Evolutionary conservation across 352 stramenopile species (phyloP), one percentile per base, ranked within the genome.

Genomic region (Phytopythium kandeliae): DNA sequence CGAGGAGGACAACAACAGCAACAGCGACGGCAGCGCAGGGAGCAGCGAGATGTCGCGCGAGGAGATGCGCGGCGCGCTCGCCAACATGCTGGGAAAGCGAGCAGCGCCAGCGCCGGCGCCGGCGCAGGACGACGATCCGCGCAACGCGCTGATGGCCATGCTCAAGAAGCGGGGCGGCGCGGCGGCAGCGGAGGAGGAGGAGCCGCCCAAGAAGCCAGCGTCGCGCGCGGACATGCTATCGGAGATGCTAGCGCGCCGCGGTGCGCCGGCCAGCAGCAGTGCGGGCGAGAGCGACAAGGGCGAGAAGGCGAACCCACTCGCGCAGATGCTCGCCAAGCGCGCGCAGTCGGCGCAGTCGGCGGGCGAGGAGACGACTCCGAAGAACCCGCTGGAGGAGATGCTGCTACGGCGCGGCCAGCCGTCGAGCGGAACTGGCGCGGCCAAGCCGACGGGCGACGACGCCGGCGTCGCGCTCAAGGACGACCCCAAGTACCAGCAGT

Each of bases 401-500:
- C 36, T 68, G 19, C 54, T 47, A 12, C 56, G 57, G 19, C 45
- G 19, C 58, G 66, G 57, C 16, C 35, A 36, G 25, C 30, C 44
- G 22, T 24, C 53, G n/a, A 41, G 26, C 52, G 55, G 30, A 24
- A 38, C 43, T 48, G 30, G 42, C 35, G 16, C 53, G 45, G 31
- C 51, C 55, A 44, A 6, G 17, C 55, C 54, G 22, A 38, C 28
- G 1, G 35, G 33, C 4, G 43, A 57, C 11, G 67, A 72, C 37
- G 52, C 79, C 19, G 49, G 63, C 22, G 74, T 63, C 0, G 68
- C 67, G 6, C 24, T 87, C 25, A 89, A 86, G 50, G 69, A 89
- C 17, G 66, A 90, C 43, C 84, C 81, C 7, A 71, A 71, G 51
- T 92, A 82, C 49, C 46, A 57, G 43, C 73, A 86, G 47, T 94